Evolutionary conservation across 2,329 filamentous ascomycete genomes (phyloP).

Genomic region (Microsporum audouinii): DNA sequence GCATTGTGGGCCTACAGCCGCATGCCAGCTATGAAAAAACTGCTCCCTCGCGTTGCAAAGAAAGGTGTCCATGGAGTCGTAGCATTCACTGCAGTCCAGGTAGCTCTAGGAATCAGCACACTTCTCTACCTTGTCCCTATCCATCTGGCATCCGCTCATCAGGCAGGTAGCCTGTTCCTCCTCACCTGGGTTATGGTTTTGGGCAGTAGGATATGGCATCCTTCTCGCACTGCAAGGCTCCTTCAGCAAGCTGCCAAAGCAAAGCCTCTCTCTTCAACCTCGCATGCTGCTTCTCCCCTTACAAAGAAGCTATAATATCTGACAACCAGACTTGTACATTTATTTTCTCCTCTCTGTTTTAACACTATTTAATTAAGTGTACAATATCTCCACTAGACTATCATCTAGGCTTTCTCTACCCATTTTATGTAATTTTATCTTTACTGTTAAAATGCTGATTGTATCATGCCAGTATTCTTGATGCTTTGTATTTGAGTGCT

Average conservation of each 20-base stretch:
- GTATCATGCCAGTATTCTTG: background rate
- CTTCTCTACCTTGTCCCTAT: slow-evolving; percentile 89
- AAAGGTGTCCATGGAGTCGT: slow-evolving; percentile 68
- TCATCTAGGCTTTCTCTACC: background rate
- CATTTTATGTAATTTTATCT: background rate
- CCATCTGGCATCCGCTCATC: slow-evolving; percentile 77
- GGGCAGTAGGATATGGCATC: slow-evolving; percentile 64
- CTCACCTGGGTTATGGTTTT: slow-evolving; percentile 72
- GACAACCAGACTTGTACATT: background rate
- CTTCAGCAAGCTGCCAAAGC: slow-evolving; percentile 39
- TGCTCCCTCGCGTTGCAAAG: slow-evolving; percentile 45
- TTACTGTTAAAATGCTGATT: background rate
- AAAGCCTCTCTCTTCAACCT: slow-evolving; percentile 10
- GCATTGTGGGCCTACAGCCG: slow-evolving; percentile 71
- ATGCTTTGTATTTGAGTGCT: background rate
- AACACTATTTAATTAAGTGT: background rate
- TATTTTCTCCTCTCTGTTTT: background rate
- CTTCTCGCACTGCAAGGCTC: slow-evolving; percentile 51
- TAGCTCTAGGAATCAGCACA: slow-evolving; percentile 75
- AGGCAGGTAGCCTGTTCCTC: slow-evolving; percentile 77
- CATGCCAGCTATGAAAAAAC: slow-evolving; percentile 50
- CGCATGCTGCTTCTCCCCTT: background rate
- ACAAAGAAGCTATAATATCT: background rate
- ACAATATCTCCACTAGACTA: slow-evolving; percentile 11
- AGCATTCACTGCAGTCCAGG: slow-evolving; percentile 72